phyloP scores from a whole-genome alignment of 2,329 filamentous ascomycete species.

The Emydomyces testavorans region DNA sequence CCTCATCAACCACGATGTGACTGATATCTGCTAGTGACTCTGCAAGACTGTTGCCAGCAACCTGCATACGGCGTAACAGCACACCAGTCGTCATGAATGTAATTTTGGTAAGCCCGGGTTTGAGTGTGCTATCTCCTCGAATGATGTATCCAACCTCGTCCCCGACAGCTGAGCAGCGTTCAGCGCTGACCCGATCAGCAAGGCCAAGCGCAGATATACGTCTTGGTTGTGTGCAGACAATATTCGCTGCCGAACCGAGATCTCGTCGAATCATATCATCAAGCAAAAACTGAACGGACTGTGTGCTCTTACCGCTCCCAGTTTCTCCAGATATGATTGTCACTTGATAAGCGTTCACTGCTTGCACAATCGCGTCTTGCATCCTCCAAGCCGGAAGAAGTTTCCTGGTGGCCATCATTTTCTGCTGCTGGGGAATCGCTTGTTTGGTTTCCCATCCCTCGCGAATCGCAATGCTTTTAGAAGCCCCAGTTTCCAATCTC shows the following conservation, averaged over 20 bases:
- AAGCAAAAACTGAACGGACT: conserved; percentile 89
- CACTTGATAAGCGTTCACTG: conserved; percentile 68
- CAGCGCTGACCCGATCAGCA: conserved; percentile 87
- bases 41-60: conserved; percentile 69
- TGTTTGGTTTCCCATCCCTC: conserved; percentile 60
- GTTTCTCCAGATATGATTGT: conserved; percentile 97
- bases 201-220: conserved; percentile 89
- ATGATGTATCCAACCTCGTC: conserved; percentile 88
- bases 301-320: conserved; percentile 91
- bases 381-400: conserved; percentile 79
- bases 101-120: conserved; percentile 63
- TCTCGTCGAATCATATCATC: conserved; percentile 74
- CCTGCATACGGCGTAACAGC: conserved; percentile 78
- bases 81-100: conserved; percentile 96
- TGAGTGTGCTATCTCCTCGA: conserved; percentile 72
- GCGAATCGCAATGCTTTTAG: conserved; percentile 47
- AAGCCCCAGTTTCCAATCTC: conserved; percentile 49
- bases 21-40: conserved; percentile 78
- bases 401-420: conserved; percentile 62
- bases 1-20: conserved; percentile 91
- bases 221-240: conserved; percentile 89
- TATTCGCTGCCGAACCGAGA: conserved; percentile 68
- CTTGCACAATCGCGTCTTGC: conserved; percentile 61
- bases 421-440: conserved; percentile 51
- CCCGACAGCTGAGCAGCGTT: conserved; percentile 69